Base-by-base conservation (phyloP, 257 asterid genomes). In the Solanum etuberosum region DNA sequence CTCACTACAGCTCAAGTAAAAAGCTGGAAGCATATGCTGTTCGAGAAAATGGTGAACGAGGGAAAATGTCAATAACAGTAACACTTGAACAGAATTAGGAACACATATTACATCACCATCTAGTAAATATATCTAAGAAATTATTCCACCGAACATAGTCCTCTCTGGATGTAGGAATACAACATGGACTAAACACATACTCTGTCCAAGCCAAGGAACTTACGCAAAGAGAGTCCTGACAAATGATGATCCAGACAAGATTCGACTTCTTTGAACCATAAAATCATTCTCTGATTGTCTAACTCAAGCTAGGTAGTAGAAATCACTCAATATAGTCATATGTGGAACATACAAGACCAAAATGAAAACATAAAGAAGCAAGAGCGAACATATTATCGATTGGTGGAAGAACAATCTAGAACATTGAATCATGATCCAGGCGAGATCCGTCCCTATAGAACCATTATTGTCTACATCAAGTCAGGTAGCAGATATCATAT, bases 21-120 rank as follows among this genome's bases (percentile, higher is more conserved):
- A 91, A 1, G 91, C 92, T 11, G 93, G 92, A 29, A 91, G 43
- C 95, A 91, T 93, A 54, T 77, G 90, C 94, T 93, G 70, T 10
- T 32, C 61, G 16, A 42, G 65, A 43, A 71, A 76, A 78, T 78
- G 15, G 27, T 43, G 40, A 78, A 78, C 3, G 5, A 42, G 37
- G 15, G 43, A 40, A n/a, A 4, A n/a, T 7, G 61, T 77, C 34
- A 76, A 73, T 37, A 29, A 38, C 57, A 38, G 6, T 32, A 4
- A 23, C 32, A 74, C 9, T 4, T n/a, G 23, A 38, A 40, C 34
- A 76, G 32, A 40, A 38, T n/a, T 3, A 76, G 57, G 11, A 38
- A 76, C 15, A 76, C 57, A 6, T 32, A 31, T 31, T 9, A 21
- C 54, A 74, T n/a, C 59, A 13, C 83, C 83, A 40, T 13, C 14